Conservation (phyloP, 768 basidiomycete species). For the Mycena haematopus region DNA sequence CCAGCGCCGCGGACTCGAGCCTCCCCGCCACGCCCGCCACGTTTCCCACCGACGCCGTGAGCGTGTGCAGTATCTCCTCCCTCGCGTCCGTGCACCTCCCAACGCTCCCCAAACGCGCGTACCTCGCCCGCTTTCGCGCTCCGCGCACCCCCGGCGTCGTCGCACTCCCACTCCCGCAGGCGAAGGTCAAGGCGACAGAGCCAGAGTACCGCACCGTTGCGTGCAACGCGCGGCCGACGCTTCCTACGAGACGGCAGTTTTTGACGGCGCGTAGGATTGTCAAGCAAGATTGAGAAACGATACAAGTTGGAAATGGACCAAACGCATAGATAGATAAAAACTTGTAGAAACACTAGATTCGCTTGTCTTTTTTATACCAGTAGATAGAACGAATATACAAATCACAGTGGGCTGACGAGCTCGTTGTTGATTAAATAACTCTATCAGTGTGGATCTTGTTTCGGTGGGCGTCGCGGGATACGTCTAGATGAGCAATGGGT, state of each 20-base stretch:
- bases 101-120: constrained; percentile 7
- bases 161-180: neutral
- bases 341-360: too few species aligned
- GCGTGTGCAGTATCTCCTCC: neutral
- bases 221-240: constrained; percentile 4
- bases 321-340: too few species aligned
- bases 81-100: neutral
- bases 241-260: constrained; percentile 1
- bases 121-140: neutral
- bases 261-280: neutral
- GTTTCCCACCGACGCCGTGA: neutral
- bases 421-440: neutral
- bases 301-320: too few species aligned
- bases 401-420: too few species aligned
- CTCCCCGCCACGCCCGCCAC: constrained; percentile 1
- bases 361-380: too few species aligned
- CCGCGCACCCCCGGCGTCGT: neutral
- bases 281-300: neutral
- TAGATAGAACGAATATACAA: too few species aligned
- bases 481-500: too few species aligned
- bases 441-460: too few species aligned
- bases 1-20: constrained; percentile 5
- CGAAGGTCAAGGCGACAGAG: neutral
- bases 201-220: constrained; percentile 3
- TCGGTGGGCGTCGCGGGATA: too few species aligned